Percentiles rank a stretch among this genome's conserved stretches.
phyloP scores from a whole-genome alignment of 192 early-diverging fungal species.

The Entomortierella lignicola region DNA sequence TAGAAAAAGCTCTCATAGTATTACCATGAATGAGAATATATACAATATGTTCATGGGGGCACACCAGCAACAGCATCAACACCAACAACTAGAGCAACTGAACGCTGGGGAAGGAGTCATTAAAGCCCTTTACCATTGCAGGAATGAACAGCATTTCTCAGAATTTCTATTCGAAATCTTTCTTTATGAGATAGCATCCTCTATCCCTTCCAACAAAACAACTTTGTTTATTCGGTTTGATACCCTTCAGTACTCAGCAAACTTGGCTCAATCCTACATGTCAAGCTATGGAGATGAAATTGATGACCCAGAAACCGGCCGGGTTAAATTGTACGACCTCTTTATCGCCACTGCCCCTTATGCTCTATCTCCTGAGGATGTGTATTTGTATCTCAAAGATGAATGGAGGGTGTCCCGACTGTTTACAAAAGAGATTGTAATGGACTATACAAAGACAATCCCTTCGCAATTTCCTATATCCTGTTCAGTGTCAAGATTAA shows the following conservation, averaged over 20 bases:
- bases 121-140: conserved; percentile 4
- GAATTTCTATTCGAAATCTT: conserved; percentile 47
- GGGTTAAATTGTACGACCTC: conserved; percentile 3
- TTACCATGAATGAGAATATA: no score
- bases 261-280: conserved; percentile 6
- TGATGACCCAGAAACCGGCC: background rate
- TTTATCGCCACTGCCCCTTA: conserved; percentile 31
- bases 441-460: conserved; percentile 1
- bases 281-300: background rate
- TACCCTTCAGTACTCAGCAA: background rate
- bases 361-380: conserved; percentile 7
- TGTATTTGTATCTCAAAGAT: conserved; percentile 23
- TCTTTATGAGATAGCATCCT: conserved; percentile 29
- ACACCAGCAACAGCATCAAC: no score
- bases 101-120: background rate
- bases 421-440: conserved; percentile 16
- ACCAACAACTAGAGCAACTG: background rate
- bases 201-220: conserved; percentile 6
- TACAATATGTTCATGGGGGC: no score
- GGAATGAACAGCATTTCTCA: conserved; percentile 37
- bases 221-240: conserved; percentile 5
- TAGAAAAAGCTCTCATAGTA: no score
- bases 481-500: conserved; percentile 8
- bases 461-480: background rate
- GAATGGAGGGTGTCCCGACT: conserved; percentile 22